Base-by-base conservation (phyloP, 441 rosid genomes). In the Cnidoscolus chayamansa region DNA sequence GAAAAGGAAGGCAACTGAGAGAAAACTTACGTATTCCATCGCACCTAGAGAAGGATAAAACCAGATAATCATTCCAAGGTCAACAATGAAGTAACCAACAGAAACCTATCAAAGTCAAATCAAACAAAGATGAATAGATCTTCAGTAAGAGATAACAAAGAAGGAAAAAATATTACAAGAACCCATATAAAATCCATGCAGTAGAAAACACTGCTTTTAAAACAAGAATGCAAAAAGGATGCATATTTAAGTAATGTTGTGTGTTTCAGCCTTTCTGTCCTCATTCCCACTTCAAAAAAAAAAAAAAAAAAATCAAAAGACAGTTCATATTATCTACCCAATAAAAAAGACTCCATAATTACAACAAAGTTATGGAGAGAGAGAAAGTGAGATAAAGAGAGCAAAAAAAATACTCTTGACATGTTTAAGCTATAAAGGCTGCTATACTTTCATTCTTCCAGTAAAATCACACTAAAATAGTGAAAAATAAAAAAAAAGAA, bases 31-130 rank as follows among this genome's bases (percentile, higher is more conserved):
- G 74, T 80, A 84, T 71, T 84, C 87, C 80, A 80, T 30, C 20
- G 86, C 87, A 40, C 87, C 87, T 11, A 84, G 78, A 65, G 79
- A 79, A 68, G 87, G 87, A 75, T 80, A 82, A 76, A 76, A 82
- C 85, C 85, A 80, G 62, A 82, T 57, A 20, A 84, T 84, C 87
- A 84, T 84, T 32, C 65, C 82, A 50, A 84, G 78, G 70, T 84
- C 87, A 19, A 83, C 78, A 58, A 80, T 58, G 74, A 84, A 84
- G 78, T 84, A 84, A 58, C 87, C 87, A 56, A 80, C 80, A 79
- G 84, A 84, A 77, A 59, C 80, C 87, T 84, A 80, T 71, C 63
- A 70, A 50, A 72, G 25, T 61, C 15, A 49, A 25, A 50, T 20
- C 13, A 72, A 58, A 59, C 59, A 66, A 20, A 67, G 67, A 37